Percentiles rank a stretch among this genome's conserved stretches.
phyloP scores from a whole-genome alignment of 1,284 basidiomycete species.

The Microstroma glucosiphilum region DNA sequence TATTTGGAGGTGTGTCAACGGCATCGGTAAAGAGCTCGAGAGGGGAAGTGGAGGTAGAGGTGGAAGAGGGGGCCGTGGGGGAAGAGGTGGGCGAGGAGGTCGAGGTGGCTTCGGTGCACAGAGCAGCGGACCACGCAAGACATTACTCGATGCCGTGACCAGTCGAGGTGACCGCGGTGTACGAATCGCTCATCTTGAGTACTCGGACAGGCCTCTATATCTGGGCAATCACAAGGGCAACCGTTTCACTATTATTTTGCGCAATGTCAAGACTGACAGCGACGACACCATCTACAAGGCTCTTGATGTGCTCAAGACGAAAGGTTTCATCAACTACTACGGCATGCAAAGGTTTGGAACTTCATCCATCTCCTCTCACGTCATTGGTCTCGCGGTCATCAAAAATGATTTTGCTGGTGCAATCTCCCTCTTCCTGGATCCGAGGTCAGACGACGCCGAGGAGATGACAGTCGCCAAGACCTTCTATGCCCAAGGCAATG shows the following conservation, averaged over 20 bases:
- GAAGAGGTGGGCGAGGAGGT: constrained; percentile 24
- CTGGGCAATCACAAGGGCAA: constrained; percentile 95
- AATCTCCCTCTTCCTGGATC: constrained; percentile 30
- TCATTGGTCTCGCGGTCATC: constrained; percentile 82
- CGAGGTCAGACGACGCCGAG: constrained; percentile 19
- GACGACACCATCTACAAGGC: constrained; percentile 62
- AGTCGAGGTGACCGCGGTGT: constrained; percentile 60
- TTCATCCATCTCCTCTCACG: constrained; percentile 86
- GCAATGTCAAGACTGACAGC: constrained; percentile 57
- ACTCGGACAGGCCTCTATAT: constrained; percentile 73
- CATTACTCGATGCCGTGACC: constrained; percentile 9
- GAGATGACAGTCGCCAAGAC: constrained; percentile 20
- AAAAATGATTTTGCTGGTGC: constrained; percentile 62
- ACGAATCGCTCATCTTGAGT: constrained; percentile 79
- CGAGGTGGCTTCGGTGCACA: constrained; percentile 9
- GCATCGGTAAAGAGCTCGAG: constrained; percentile 23
- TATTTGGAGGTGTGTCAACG: constrained; percentile 64
- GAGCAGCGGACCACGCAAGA: constrained; percentile 16
- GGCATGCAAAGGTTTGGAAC: constrained; percentile 99
- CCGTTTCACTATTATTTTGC: constrained; percentile 83
- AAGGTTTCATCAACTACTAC: constrained; percentile 97
- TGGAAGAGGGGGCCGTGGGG: constrained; percentile 53
- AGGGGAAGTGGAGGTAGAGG: constrained; percentile 53
- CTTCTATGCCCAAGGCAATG: constrained; percentile 22
- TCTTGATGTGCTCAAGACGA: constrained; percentile 71